phyloP scores from a whole-genome alignment of 306 rosid species.

The Trifolium repens region DNA sequence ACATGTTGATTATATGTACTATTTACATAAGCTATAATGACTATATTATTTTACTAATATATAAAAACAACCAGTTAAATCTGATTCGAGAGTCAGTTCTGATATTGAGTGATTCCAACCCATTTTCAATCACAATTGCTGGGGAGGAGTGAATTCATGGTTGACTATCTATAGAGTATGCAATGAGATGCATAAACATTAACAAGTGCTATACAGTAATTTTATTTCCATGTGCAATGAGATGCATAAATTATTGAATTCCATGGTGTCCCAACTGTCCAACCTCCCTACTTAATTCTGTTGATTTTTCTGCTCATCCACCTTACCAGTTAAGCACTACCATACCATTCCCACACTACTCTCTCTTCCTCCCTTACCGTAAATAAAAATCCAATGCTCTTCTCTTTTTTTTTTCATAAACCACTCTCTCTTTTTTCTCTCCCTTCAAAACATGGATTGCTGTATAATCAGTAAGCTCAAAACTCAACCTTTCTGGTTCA shows the following conservation, averaged over 20 bases:
- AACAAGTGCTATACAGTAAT: too few relatives aligned
- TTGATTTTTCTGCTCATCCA: constrained; percentile 79
- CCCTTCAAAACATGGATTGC: constrained; percentile 49
- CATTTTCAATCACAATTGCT: too few relatives aligned
- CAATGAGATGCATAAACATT: too few relatives aligned
- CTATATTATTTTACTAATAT: too few relatives aligned
- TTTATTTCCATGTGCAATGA: not conserved
- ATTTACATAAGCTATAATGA: too few relatives aligned
- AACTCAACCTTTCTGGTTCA: constrained; percentile 68
- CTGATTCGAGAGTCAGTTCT: too few relatives aligned
- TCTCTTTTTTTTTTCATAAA: not conserved
- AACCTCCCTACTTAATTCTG: constrained; percentile 49
- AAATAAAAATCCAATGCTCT: constrained; percentile 16
- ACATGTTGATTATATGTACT: too few relatives aligned
- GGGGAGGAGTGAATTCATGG: too few relatives aligned
- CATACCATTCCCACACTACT: constrained; percentile 47
- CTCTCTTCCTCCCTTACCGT: not conserved
- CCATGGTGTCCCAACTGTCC: constrained; percentile 4
- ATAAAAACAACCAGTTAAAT: too few relatives aligned
- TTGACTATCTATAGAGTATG: too few relatives aligned
- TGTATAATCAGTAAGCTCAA: constrained; percentile 52
- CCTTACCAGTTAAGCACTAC: constrained; percentile 42
- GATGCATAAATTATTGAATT: not conserved
- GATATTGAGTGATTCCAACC: too few relatives aligned
- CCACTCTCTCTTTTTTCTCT: not conserved